Conservation (phyloP, 2,329 filamentous ascomycete genomes). For the Cladosporium velox region DNA sequence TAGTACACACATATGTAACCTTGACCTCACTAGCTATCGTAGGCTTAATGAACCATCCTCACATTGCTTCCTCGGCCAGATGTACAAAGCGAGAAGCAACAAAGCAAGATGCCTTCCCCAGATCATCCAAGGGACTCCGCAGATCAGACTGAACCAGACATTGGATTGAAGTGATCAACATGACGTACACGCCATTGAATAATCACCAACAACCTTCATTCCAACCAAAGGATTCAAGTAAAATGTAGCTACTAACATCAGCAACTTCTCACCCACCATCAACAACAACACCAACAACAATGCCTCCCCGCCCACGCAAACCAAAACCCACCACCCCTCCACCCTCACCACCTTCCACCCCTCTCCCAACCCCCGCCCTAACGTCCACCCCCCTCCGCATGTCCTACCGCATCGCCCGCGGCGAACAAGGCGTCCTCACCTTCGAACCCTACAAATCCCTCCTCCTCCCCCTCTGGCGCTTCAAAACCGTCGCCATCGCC, state of each 20-base stretch:
- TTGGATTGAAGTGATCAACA: neutral
- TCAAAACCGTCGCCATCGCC: slow-evolving; percentile 57
- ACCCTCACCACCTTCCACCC: neutral
- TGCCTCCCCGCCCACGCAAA: neutral
- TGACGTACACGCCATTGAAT: neutral
- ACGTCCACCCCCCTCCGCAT: slow-evolving; percentile 43
- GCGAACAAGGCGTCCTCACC: slow-evolving; percentile 62
- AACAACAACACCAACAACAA: neutral
- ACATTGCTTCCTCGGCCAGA: neutral
- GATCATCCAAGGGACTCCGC: neutral
- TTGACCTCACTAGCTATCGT: neutral
- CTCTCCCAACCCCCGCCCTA: slow-evolving; percentile 33
- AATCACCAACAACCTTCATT: neutral
- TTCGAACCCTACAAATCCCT: slow-evolving; percentile 65
- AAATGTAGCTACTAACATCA: neutral
- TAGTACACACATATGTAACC: neutral
- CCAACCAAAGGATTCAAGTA: neutral
- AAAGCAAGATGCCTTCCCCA: neutral
- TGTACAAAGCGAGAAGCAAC: neutral
- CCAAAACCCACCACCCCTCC: neutral
- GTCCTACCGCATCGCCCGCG: slow-evolving; percentile 60
- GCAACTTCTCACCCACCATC: neutral
- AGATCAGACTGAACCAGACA: neutral
- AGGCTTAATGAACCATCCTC: neutral
- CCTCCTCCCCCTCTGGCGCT: slow-evolving; percentile 62